These are phyloP conservation scores for Coemansia sp. DNA, from an alignment of 192 early-diverging fungal species.

Conservation along the genomic window DNA sequence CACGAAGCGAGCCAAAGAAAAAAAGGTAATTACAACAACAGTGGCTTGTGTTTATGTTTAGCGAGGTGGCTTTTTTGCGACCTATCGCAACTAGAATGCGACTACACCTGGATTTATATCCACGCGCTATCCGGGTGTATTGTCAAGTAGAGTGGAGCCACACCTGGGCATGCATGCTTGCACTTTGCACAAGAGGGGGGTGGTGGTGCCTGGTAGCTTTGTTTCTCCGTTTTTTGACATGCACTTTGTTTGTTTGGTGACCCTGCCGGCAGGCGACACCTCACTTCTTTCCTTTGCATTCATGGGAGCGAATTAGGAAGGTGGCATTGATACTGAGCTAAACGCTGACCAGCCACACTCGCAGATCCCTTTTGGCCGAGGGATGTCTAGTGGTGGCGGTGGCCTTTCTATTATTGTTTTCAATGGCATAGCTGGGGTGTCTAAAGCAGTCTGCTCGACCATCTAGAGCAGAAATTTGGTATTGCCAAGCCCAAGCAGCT, in stretches of 20 bases:
- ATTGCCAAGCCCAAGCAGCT: not conserved
- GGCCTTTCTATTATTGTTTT: not conserved
- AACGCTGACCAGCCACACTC: not conserved
- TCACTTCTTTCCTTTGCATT: not conserved
- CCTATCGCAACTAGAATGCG: not conserved
- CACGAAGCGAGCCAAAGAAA: not conserved
- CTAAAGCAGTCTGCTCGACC: not conserved
- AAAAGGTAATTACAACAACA: slow-evolving; percentile 3
- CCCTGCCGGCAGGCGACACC: not conserved
- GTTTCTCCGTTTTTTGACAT: slow-evolving; percentile 1
- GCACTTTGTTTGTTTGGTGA: not conserved
- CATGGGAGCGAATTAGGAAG: not conserved
- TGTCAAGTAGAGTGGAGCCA: slow-evolving; percentile 1
- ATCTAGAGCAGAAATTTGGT: not conserved
- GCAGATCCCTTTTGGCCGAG: not conserved
- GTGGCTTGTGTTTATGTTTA: slow-evolving; percentile 1
- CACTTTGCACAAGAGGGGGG: not conserved
- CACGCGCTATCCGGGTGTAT: not conserved
- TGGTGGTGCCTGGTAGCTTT: too few relatives aligned
- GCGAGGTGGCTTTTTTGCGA: too few relatives aligned
- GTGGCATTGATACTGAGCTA: slow-evolving; percentile 3
- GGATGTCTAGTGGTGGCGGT: not conserved
- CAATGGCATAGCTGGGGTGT: not conserved
- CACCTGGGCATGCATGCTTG: slow-evolving; percentile 6
- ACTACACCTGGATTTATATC: slow-evolving; percentile 3